These are phyloP conservation scores for Fusarium piperis DNA, from an alignment of 2,329 filamentous ascomycete species.

Conservation along the genomic window DNA sequence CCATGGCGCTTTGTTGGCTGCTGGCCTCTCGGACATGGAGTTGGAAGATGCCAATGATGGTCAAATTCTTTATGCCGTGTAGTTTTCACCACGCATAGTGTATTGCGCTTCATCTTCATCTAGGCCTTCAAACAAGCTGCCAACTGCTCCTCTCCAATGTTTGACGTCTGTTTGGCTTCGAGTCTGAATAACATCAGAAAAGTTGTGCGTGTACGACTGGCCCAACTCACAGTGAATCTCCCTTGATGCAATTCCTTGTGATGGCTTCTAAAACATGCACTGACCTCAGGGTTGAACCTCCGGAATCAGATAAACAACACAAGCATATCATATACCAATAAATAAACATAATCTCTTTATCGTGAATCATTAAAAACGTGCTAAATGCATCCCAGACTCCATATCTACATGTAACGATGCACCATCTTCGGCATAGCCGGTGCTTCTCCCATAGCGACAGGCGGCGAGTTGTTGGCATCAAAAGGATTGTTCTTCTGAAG, in stretches of 20 bases:
- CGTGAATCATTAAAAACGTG: not conserved
- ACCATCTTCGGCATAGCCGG: constrained; percentile 1
- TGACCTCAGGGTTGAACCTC: not conserved
- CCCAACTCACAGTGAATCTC: not conserved
- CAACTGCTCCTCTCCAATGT: not conserved
- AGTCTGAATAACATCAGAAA: not conserved
- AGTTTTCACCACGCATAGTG: no score
- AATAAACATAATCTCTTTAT: not conserved
- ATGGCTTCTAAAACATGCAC: not conserved
- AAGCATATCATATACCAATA: not conserved
- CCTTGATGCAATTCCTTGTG: not conserved
- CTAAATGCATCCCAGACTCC: not conserved
- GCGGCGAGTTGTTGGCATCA: not conserved
- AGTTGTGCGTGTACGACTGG: no score
- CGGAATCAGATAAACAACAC: not conserved
- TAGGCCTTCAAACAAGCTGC: not conserved
- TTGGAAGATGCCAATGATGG: no score
- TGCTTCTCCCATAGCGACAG: not conserved
- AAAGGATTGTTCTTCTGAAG: constrained; percentile 7
- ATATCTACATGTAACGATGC: constrained; percentile 22
- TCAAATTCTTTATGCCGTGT: not conserved
- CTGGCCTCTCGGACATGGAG: no score
- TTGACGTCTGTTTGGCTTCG: not conserved
- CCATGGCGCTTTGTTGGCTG: not conserved
- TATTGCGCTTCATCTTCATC: not conserved